Conservation (phyloP, 495 filamentous ascomycete genomes). For the Hypoxylon lenormandii region DNA sequence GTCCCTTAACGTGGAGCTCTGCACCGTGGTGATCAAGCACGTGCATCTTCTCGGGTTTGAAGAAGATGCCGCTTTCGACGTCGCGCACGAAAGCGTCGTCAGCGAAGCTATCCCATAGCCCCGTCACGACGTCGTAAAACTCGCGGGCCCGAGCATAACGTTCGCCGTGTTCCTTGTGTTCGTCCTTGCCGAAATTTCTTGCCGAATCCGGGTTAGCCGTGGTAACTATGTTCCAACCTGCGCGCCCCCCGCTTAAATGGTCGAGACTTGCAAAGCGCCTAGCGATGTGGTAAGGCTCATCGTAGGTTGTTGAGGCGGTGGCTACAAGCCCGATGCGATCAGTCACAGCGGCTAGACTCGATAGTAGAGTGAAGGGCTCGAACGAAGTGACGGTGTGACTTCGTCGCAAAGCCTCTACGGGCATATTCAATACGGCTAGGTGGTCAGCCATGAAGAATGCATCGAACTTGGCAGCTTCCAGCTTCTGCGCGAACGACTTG, state of each 20-base stretch:
- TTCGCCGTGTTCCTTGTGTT: conserved; percentile 68
- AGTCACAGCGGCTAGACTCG: conserved; percentile 65
- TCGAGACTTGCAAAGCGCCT: conserved; percentile 70
- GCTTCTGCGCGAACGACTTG: conserved; percentile 65
- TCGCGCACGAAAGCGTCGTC: conserved; percentile 67
- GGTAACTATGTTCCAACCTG: conserved; percentile 76
- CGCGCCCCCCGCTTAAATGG: conserved; percentile 68
- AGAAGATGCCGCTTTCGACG: conserved; percentile 61
- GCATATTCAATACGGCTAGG: conserved; percentile 70
- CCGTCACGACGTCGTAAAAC: conserved; percentile 67
- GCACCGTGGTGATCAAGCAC: conserved; percentile 64
- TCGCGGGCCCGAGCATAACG: conserved; percentile 71
- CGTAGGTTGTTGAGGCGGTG: conserved; percentile 67
- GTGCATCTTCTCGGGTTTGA: conserved; percentile 63
- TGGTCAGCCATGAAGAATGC: conserved; percentile 74
- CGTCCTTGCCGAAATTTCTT: conserved; percentile 66
- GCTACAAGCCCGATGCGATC: conserved; percentile 64
- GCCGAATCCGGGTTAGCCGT: conserved; percentile 67
- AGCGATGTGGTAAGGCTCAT: conserved; percentile 68
- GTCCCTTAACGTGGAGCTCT: conserved; percentile 53
- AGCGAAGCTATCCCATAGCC: conserved; percentile 69
- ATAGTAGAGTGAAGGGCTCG: conserved; percentile 63
- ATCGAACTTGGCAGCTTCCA: conserved; percentile 71
- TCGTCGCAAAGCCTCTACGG: conserved; percentile 67
- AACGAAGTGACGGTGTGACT: conserved; percentile 69